phyloP scores from a whole-genome alignment of 2,329 filamentous ascomycete species.

The Diaporthe amygdali region DNA sequence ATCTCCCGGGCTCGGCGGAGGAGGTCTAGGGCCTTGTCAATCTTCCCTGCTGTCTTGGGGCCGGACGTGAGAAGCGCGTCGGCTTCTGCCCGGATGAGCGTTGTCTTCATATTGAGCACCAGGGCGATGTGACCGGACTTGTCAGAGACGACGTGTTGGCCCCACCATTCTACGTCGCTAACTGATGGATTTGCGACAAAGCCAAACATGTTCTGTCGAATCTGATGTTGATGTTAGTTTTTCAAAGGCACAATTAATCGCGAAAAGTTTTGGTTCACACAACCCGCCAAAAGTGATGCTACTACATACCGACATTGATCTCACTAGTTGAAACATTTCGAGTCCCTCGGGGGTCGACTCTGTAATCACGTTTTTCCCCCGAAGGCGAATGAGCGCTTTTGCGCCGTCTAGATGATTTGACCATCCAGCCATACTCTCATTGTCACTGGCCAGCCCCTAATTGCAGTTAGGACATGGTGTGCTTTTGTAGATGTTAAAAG shows the following conservation, averaged over 20 bases:
- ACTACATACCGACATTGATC: slow-evolving; percentile 28
- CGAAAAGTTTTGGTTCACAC: not conserved
- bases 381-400: slow-evolving; percentile 29
- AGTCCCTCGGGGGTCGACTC: slow-evolving; percentile 26
- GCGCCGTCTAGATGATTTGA: slow-evolving; percentile 31
- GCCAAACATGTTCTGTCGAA: slow-evolving; percentile 33
- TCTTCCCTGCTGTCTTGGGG: slow-evolving; percentile 28
- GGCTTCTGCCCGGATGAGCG: slow-evolving; percentile 31
- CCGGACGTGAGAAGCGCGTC: slow-evolving; percentile 27
- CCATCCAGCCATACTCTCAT: slow-evolving; percentile 27
- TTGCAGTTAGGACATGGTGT: not conserved
- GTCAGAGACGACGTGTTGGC: slow-evolving; percentile 28
- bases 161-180: slow-evolving; percentile 32
- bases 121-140: slow-evolving; percentile 31
- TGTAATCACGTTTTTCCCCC: slow-evolving; percentile 25
- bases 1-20: slow-evolving; percentile 27
- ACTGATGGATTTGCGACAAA: slow-evolving; percentile 26
- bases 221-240: slow-evolving; percentile 9
- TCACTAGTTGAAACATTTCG: slow-evolving; percentile 34
- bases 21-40: slow-evolving; percentile 30
- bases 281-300: not conserved
- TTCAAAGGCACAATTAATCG: not conserved
- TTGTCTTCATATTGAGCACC: slow-evolving; percentile 32
- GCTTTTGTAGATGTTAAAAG: not conserved
- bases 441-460: slow-evolving; percentile 27